Evolutionary conservation across 169 alveolate species (phyloP), one percentile per base, ranked within the genome.

Genomic region (Plasmodium blacklocki): DNA sequence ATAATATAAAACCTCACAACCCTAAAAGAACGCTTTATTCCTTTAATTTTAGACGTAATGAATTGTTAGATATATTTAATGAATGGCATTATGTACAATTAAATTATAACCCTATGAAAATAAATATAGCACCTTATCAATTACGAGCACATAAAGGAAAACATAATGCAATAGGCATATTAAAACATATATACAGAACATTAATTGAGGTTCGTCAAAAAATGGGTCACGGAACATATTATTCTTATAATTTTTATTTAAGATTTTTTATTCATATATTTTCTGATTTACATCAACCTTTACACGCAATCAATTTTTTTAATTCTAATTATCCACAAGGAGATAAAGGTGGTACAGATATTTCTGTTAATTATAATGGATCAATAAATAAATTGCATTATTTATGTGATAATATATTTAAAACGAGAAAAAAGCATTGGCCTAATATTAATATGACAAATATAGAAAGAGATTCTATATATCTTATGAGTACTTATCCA

Each of bases 251-350:
- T 50, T 64, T 88, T 32, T 78, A 91, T 62, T 63, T 95, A 68
- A 92, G 96, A 47, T 87, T 93, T 60, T 86, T 96, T 23, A 88
- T 96, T 9, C 98, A 96, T 89, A 50, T 94, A 50, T 93, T 93
- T 78, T 97, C 96, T 14, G 98, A 96, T 85, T 63, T 94, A 1
- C 98, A 96, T 83, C 94, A 96, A 67, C 98, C 98, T 32, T 76
- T 96, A n/a, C 98, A 96, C 66, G 50, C 88, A 15, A 56, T 93
- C 21, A 74, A 73, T 4, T 68, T 91, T 47, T 93, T 26, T 74
- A 73, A 94, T 64, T 39, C 39, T n/a, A 72, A 73, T 56, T 93
- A 88, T 63, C 93, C 96, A 19, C 7, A 85, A n/a, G 97, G 97
- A 12, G 98, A 96, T 74, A 63, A 29, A 18, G 97, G 97, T 9